Conservation (phyloP, 2,329 filamentous ascomycete species). For the Diplodia sapinea region DNA sequence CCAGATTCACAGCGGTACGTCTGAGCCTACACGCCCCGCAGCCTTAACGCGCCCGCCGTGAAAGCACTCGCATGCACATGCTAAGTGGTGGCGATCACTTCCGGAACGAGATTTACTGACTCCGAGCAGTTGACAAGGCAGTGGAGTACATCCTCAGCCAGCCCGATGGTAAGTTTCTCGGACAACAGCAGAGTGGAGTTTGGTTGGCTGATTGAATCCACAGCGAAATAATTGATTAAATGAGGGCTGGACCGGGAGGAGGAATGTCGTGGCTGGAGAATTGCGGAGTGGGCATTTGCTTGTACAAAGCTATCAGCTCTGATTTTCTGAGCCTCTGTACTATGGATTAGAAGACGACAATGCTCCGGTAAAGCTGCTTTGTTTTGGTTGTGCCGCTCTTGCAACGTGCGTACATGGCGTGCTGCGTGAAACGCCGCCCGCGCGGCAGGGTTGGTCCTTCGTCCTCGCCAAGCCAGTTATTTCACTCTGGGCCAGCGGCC, state of each 20-base stretch:
- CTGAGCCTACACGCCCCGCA: not conserved
- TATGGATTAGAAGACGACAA: constrained; percentile 43
- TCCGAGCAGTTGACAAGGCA: constrained; percentile 79
- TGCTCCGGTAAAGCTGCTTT: constrained; percentile 15
- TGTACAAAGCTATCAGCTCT: constrained; percentile 39
- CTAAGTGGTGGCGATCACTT: constrained; percentile 1
- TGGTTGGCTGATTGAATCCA: constrained; percentile 35
- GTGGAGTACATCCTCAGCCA: constrained; percentile 92
- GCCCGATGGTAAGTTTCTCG: constrained; percentile 76
- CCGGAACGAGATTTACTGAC: constrained; percentile 40
- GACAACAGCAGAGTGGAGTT: not conserved
- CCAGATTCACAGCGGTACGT: constrained; percentile 88
- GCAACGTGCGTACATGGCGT: not conserved
- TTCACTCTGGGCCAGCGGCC: constrained; percentile 16
- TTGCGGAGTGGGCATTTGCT: constrained; percentile 39
- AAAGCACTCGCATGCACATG: not conserved
- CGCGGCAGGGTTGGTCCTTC: constrained; percentile 18
- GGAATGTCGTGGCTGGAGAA: constrained; percentile 32
- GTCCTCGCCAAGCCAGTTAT: constrained; percentile 29
- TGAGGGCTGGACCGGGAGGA: constrained; percentile 33
- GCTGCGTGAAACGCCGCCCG: constrained; percentile 30
- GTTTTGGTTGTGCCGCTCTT: constrained; percentile 7
- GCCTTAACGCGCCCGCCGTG: not conserved
- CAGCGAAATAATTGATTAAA: constrained; percentile 43
- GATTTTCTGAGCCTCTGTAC: constrained; percentile 44